Evolutionary conservation across 768 basidiomycete species (phyloP).

Genomic region (Multifurca ochricompacta): DNA sequence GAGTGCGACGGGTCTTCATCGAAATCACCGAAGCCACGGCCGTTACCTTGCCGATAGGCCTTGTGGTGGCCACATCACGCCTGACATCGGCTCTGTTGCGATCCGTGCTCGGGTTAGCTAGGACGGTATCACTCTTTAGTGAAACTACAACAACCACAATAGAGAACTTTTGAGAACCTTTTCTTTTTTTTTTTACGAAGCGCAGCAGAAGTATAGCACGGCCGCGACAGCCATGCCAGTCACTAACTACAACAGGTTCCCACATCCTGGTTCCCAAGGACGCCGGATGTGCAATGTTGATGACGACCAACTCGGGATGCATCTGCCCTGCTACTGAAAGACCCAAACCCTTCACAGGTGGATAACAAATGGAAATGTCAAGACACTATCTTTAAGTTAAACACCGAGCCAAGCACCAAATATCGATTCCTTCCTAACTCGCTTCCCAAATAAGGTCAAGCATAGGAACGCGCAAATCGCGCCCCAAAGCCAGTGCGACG

Average conservation of each 20-base stretch:
- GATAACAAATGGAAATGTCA: no score
- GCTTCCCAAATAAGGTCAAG: conserved; percentile 64
- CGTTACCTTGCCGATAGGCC: not conserved
- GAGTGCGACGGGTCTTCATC: no score
- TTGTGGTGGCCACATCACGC: not conserved
- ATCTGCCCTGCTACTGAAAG: no score
- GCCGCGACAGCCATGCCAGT: no score
- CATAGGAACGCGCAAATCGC: conserved; percentile 50
- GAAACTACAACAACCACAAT: not conserved
- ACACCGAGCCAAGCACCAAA: not conserved
- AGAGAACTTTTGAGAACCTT: no score
- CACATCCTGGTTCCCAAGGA: no score
- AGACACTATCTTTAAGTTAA: not conserved
- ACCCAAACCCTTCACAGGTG: no score
- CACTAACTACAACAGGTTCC: no score
- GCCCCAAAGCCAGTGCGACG: conserved; percentile 45
- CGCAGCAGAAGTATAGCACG: no score
- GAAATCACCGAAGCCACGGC: not conserved
- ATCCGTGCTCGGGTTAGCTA: not conserved
- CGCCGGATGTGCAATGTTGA: no score
- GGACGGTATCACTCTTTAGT: not conserved
- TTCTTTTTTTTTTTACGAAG: no score
- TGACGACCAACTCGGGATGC: no score
- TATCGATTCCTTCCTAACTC: not conserved
- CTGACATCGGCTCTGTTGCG: not conserved